Percentiles rank a stretch among this genome's conserved stretches.
These are phyloP conservation scores for Colletotrichum gloeosporioides DNA, from an alignment of 2,329 filamentous ascomycete species.

Conservation along the genomic window DNA sequence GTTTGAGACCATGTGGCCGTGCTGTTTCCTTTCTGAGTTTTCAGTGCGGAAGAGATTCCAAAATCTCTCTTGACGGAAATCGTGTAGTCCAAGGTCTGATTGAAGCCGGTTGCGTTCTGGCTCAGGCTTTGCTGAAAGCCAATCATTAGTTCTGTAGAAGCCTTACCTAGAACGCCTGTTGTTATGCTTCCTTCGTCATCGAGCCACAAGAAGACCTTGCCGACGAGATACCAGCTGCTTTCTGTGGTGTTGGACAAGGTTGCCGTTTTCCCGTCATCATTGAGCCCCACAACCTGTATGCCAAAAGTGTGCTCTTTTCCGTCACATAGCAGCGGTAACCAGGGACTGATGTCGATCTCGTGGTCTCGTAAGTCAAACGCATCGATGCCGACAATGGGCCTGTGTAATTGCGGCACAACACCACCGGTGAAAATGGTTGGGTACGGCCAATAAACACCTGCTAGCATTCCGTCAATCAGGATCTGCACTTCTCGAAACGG, in stretches of 20 bases:
- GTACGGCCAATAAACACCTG: constrained; percentile 81
- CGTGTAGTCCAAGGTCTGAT: constrained; percentile 64
- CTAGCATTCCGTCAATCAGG: constrained; percentile 73
- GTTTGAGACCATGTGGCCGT: constrained; percentile 60
- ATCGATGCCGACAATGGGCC: constrained; percentile 79
- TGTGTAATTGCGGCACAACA: constrained; percentile 76
- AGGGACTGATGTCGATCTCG: constrained; percentile 83
- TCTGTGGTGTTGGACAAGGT: constrained; percentile 60
- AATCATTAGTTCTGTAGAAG: constrained; percentile 47
- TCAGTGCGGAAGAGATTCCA: constrained; percentile 55
- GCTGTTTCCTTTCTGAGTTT: constrained; percentile 48
- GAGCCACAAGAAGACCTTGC: constrained; percentile 81
- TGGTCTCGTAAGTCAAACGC: constrained; percentile 81
- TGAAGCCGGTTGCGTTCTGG: constrained; percentile 55
- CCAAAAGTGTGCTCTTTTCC: constrained; percentile 69
- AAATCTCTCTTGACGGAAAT: constrained; percentile 61
- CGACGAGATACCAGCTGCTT: constrained; percentile 76
- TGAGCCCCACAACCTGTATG: constrained; percentile 70
- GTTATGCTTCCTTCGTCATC: constrained; percentile 57
- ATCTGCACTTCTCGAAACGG: constrained; percentile 84
- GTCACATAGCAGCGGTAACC: constrained; percentile 73
- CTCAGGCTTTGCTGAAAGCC: constrained; percentile 52
- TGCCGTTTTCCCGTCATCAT: constrained; percentile 50
- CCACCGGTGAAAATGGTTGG: constrained; percentile 84
- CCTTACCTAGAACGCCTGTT: constrained; percentile 47